Evolutionary conservation across 164 flowering plant genomes (phyloP).

Genomic region (Kingdonia uniflora): DNA sequence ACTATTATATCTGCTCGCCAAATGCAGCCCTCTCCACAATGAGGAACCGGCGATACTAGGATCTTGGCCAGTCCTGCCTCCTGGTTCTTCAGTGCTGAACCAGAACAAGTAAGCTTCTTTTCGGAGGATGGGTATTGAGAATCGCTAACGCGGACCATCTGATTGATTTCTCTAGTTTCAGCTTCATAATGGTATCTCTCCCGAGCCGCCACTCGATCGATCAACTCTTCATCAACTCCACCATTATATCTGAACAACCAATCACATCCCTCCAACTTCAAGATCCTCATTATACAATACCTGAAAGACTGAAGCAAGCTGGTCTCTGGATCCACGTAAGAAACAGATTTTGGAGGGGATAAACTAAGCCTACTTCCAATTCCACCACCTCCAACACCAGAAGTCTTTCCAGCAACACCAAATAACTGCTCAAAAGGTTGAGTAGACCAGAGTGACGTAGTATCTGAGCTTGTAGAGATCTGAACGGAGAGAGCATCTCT

Average conservation of each 20-base stretch:
- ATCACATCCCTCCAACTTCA: slow-evolving; percentile 88
- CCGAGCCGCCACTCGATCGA: slow-evolving; percentile 77
- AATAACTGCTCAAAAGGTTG: slow-evolving; percentile 85
- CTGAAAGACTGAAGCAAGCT: slow-evolving; percentile 69
- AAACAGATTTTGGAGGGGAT: slow-evolving; percentile 20
- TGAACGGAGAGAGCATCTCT: slow-evolving; percentile 39
- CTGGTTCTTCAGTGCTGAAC: slow-evolving; percentile 29
- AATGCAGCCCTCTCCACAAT: slow-evolving; percentile 84
- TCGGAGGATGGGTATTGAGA: slow-evolving; percentile 27
- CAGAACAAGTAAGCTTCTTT: slow-evolving; percentile 14
- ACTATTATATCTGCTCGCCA: slow-evolving; percentile 63
- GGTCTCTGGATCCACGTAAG: slow-evolving; percentile 44
- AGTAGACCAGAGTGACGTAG: slow-evolving; percentile 70
- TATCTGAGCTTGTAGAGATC: slow-evolving; percentile 23
- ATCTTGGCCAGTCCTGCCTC: slow-evolving; percentile 23
- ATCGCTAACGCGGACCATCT: slow-evolving; percentile 23
- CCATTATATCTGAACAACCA: slow-evolving; percentile 83
- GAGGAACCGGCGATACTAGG: slow-evolving; percentile 44
- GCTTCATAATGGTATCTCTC: slow-evolving; percentile 63
- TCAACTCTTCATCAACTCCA: slow-evolving; percentile 87
- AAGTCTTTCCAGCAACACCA: slow-evolving; percentile 54
- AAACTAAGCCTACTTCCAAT: slow-evolving; percentile 15
- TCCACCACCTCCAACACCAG: slow-evolving; percentile 16
- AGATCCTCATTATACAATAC: slow-evolving; percentile 53
- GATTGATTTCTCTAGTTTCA: slow-evolving; percentile 40